Percentiles rank a stretch among this genome's conserved stretches.
Evolutionary conservation across 257 asterid species (phyloP).

Genomic region (Gentiana straminea): DNA sequence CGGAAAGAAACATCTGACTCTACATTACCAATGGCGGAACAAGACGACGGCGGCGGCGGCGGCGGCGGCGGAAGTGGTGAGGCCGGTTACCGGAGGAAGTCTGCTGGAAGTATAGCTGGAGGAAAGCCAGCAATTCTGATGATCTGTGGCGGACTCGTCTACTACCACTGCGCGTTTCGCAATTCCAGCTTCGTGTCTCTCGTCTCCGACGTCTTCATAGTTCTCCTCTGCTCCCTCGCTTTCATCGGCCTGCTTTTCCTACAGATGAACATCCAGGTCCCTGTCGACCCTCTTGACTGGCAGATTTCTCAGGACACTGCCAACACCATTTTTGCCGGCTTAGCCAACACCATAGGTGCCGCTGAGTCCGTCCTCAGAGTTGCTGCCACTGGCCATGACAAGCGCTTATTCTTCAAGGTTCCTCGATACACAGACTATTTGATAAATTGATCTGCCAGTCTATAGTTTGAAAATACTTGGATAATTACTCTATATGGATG

Average conservation of each 20-base stretch:
- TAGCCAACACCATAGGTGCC: slow-evolving; percentile 91
- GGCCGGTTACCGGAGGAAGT: background rate
- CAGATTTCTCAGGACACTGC: slow-evolving; percentile 93
- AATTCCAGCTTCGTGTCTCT: slow-evolving; percentile 68
- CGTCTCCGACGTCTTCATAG: slow-evolving; percentile 83
- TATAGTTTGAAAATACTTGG: too few relatives aligned
- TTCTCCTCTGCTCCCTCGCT: slow-evolving; percentile 74
- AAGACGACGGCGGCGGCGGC: background rate
- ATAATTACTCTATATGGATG: too few relatives aligned
- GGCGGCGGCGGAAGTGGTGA: slow-evolving; percentile 1
- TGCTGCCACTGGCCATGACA: slow-evolving; percentile 96
- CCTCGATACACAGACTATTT: too few relatives aligned
- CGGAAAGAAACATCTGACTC: background rate
- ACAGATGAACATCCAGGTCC: slow-evolving; percentile 91
- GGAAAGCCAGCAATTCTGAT: slow-evolving; percentile 46
- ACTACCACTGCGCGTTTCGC: slow-evolving; percentile 88
- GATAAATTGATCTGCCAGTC: too few relatives aligned
- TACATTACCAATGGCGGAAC: background rate
- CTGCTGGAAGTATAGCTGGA: slow-evolving; percentile 4
- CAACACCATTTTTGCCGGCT: slow-evolving; percentile 60
- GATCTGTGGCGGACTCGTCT: slow-evolving; percentile 70
- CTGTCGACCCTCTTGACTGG: slow-evolving; percentile 96
- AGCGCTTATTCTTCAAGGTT: slow-evolving; percentile 85
- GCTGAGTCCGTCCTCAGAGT: slow-evolving; percentile 98
- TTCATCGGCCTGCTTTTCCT: slow-evolving; percentile 91